A percentile compares a stretch with the other conserved stretches of the same genome.
These are phyloP conservation scores for Peziza echinospora DNA, from an alignment of 495 filamentous ascomycete species.

Conservation along the genomic window DNA sequence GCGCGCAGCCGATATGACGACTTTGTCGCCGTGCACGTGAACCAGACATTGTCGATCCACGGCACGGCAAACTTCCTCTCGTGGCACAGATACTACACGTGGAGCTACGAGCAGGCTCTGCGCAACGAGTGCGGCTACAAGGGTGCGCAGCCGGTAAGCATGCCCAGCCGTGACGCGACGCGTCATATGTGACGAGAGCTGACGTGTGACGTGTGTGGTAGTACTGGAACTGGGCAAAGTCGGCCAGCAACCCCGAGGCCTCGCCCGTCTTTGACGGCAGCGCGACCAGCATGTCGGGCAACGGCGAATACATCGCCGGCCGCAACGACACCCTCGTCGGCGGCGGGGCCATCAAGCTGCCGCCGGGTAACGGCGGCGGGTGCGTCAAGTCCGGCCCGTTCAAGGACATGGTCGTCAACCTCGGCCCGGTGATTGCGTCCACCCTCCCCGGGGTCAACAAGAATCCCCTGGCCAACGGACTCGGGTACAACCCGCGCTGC, in stretches of 20 bases:
- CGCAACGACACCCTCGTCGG: conserved; percentile 1
- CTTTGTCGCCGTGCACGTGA: conserved; percentile 43
- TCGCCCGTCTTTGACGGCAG: conserved; percentile 29
- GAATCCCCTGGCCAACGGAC: neutral
- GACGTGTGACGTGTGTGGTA: too few species aligned
- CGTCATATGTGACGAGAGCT: too few species aligned
- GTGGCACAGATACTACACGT: conserved; percentile 48
- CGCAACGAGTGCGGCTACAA: conserved; percentile 43
- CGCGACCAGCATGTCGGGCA: conserved; percentile 25
- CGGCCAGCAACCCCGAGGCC: conserved; percentile 18
- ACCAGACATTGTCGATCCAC: conserved; percentile 38
- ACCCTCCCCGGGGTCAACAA: neutral
- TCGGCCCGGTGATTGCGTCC: conserved; percentile 2
- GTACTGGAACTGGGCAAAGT: conserved; percentile 33
- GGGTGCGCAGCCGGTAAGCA: conserved; percentile 21
- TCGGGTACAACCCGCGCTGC: conserved; percentile 3
- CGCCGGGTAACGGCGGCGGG: conserved; percentile 36
- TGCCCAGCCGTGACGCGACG: neutral
- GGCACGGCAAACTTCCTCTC: conserved; percentile 38
- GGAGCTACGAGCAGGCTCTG: conserved; percentile 36
- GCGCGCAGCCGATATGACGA: conserved; percentile 40
- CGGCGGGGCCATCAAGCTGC: neutral
- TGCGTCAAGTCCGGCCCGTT: conserved; percentile 30
- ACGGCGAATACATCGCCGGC: conserved; percentile 23
- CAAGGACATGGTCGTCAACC: conserved; percentile 1